Evolutionary conservation across 768 basidiomycete genomes (phyloP).

Genomic region (Asterophora parasitica): DNA sequence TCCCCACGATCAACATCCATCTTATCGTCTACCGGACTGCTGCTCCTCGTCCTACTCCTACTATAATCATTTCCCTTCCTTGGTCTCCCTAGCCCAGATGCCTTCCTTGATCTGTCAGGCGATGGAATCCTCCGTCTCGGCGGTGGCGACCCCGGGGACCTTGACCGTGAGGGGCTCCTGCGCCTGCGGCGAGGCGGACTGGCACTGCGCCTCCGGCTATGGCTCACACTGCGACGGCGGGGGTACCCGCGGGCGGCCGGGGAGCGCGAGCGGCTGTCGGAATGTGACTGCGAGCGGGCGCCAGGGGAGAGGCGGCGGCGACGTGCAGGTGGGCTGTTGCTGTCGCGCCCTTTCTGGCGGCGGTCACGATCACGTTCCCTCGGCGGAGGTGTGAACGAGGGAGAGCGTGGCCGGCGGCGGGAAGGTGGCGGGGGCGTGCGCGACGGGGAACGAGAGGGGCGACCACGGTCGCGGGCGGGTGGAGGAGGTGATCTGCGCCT

Average conservation of each 20-base stretch:
- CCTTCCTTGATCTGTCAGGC: conserved; percentile 10
- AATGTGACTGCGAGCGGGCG: conserved; percentile 26
- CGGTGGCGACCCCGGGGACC: conserved; percentile 26
- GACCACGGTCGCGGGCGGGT: not conserved
- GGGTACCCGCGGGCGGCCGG: conserved; percentile 32
- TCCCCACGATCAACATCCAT: conserved; percentile 33
- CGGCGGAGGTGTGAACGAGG: conserved; percentile 49
- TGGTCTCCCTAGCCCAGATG: conserved; percentile 4
- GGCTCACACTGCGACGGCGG: conserved; percentile 43
- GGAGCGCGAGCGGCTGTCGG: conserved; percentile 37
- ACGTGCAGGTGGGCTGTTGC: conserved; percentile 53
- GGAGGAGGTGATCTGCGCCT: conserved; percentile 28
- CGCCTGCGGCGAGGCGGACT: conserved; percentile 22
- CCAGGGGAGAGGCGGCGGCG: conserved; percentile 37
- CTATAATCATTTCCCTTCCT: conserved; percentile 12
- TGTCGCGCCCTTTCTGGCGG: conserved; percentile 33
- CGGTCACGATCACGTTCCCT: conserved; percentile 28
- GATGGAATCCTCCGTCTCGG: conserved; percentile 29
- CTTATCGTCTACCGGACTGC: conserved; percentile 24
- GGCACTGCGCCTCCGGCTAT: conserved; percentile 29
- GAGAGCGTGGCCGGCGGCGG: conserved; percentile 38
- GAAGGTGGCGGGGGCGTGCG: conserved; percentile 31
- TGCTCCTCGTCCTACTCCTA: conserved; percentile 21
- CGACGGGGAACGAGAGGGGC: conserved; percentile 43
- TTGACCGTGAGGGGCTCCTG: conserved; percentile 27